These are phyloP conservation scores for Metschnikowia rubicola DNA, from an alignment of 805 yeast genomes.

Conservation along the genomic window DNA sequence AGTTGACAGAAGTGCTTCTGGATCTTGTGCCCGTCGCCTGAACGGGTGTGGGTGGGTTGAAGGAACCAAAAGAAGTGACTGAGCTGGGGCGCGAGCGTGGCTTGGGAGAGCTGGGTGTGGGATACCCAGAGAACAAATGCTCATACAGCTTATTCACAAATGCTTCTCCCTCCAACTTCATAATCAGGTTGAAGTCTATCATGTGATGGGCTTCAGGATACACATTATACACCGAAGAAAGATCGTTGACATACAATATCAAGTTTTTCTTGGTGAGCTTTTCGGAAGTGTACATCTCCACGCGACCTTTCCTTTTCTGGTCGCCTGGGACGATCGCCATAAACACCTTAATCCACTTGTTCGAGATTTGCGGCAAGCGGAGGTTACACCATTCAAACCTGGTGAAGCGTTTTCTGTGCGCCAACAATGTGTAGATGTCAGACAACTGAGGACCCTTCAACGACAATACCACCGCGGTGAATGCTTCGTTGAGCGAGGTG, in stretches of 20 bases:
- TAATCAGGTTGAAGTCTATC: conserved; percentile 54
- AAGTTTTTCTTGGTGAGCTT: conserved; percentile 49
- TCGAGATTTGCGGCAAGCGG: conserved; percentile 54
- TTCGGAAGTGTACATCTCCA: conserved; percentile 51
- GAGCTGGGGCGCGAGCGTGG: conserved; percentile 19
- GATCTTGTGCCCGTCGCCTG: conserved; percentile 14
- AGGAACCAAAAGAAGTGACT: conserved; percentile 19
- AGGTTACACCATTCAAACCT: conserved; percentile 62
- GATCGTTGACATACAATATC: conserved; percentile 46
- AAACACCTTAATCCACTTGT: conserved; percentile 57
- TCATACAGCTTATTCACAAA: conserved; percentile 42
- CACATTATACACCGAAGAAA: conserved; percentile 48
- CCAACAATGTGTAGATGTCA: conserved; percentile 57
- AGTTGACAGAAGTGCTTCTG: conserved; percentile 22
- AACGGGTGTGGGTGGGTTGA: conserved; percentile 8
- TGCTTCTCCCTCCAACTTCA: conserved; percentile 55
- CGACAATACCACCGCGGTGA: conserved; percentile 61
- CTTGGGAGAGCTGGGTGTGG: conserved; percentile 11
- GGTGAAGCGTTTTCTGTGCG: conserved; percentile 44
- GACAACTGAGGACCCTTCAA: conserved; percentile 53
- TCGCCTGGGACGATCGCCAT: conserved; percentile 48
- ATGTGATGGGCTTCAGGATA: conserved; percentile 56
- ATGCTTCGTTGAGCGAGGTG: conserved; percentile 55
- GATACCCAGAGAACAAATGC: conserved; percentile 26
- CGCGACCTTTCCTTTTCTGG: conserved; percentile 44